phyloP scores from a whole-genome alignment of 179 eudicot species.

The Gypsophila paniculata region DNA sequence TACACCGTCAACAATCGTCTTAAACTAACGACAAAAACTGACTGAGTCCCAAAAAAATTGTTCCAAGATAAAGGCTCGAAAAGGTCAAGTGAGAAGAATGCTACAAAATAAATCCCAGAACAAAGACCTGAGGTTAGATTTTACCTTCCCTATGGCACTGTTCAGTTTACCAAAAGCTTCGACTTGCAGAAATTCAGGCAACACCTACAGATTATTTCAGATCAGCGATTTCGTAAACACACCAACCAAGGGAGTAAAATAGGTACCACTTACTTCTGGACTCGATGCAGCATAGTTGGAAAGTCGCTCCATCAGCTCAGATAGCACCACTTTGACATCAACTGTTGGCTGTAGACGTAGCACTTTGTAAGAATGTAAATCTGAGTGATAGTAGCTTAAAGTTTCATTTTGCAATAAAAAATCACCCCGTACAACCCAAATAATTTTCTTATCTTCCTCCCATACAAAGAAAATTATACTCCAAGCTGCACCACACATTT shows the following conservation, averaged over 20 bases:
- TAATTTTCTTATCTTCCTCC: neutral
- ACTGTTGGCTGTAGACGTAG: conserved; percentile 63
- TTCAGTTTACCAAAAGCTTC: conserved; percentile 94
- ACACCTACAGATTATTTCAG: conserved; percentile 47
- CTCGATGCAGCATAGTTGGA: conserved; percentile 95
- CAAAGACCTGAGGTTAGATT: neutral
- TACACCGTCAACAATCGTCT: neutral
- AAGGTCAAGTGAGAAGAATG: neutral
- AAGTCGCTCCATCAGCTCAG: conserved; percentile 86
- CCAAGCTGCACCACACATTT: neutral
- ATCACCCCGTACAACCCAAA: neutral
- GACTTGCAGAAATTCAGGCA: conserved; percentile 92
- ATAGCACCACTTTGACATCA: conserved; percentile 83
- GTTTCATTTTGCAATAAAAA: neutral
- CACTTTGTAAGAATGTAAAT: conserved; percentile 18
- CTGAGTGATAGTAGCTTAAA: neutral
- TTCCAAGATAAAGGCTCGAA: neutral
- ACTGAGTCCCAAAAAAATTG: neutral
- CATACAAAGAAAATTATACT: neutral
- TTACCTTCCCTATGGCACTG: conserved; percentile 94
- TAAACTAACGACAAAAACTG: neutral
- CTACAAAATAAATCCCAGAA: neutral
- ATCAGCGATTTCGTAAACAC: conserved; percentile 21
- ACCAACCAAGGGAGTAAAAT: neutral
- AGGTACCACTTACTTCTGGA: conserved; percentile 63